Evolutionary conservation across 2,329 filamentous ascomycete genomes (phyloP), one percentile per base, ranked within the genome.

Genomic region (Colletotrichum sp.): DNA sequence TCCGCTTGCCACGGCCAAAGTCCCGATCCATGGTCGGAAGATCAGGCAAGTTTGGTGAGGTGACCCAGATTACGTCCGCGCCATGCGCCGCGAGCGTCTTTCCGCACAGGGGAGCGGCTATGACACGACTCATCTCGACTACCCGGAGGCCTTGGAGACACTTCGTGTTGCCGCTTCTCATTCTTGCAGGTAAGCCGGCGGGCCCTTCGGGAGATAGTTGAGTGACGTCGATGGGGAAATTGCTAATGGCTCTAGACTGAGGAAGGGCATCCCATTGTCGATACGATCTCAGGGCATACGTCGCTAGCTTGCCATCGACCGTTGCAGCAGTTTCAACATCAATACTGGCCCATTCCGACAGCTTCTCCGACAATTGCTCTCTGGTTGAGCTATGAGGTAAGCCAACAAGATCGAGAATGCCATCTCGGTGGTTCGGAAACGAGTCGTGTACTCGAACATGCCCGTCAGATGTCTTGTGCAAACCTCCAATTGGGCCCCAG

Each of bases 401-500:
- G 0, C 85, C 86, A 0, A 92, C 81, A 0, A 92, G 81, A 4
- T 80, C 74, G 5, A 89, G 80, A 0, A 87, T 85, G 5, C 86
- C 88, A 3, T 82, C 32, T 0, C 85, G 84, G 74, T 92, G 90
- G 67, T 91, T 86, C 0, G 86, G 84, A 71, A 92, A 92, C 0
- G 80, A 80, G 70, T 92, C 90, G 76, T 92, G 90, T 62, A 92
- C 86, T 3, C 90, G 86, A 4, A 92, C 86, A 66, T 89, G 83
- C 2, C 90, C 90, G 74, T 92, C 89, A 0, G 81, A 80, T 0
- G 89, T 87, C 69, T 83, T 84, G 78, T 92, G 87, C 0, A 92
- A 78, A 1, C 90, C 90, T 3, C 90, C 89, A 5, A 92, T 85
- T 0, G 84, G 81, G 1, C 86, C 86, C 82, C 85, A 88, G 0